Conservation (phyloP, 148 eudicot genomes). For the Beta vulgaris region DNA sequence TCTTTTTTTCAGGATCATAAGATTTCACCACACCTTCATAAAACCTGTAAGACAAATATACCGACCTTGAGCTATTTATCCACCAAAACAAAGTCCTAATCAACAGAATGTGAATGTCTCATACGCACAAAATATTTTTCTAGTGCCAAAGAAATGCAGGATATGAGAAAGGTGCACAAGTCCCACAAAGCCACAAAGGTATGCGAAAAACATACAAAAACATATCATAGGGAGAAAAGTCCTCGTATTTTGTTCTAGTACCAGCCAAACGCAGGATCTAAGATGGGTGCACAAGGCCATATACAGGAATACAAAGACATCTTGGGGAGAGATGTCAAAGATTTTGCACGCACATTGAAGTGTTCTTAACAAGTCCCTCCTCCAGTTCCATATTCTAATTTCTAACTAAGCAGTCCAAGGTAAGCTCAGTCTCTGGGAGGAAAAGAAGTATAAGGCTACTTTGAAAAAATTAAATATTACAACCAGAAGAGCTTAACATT, state of each 20-base stretch:
- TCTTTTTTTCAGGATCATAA: slow-evolving; percentile 72
- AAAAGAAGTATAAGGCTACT: neutral
- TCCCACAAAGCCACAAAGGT: no score
- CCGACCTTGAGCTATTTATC: neutral
- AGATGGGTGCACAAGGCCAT: neutral
- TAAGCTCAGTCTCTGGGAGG: neutral
- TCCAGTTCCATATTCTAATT: neutral
- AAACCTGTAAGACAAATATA: slow-evolving; percentile 49
- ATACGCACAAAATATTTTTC: neutral
- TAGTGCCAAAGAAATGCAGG: neutral
- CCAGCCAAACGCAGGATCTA: neutral
- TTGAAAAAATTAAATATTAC: neutral
- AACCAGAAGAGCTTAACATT: neutral
- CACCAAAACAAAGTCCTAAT: neutral
- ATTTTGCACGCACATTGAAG: neutral
- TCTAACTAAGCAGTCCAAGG: neutral
- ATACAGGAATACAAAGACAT: neutral
- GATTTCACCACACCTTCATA: slow-evolving; percentile 88
- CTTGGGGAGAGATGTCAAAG: neutral
- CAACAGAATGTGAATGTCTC: neutral
- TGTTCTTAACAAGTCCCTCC: neutral
- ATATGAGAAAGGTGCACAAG: neutral
- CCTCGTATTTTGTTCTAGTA: no score
- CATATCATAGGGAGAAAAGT: no score
- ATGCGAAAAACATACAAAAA: no score